phyloP scores from a whole-genome alignment of 2,329 filamentous ascomycete genomes.

The Pseudogymnoascus sp. region DNA sequence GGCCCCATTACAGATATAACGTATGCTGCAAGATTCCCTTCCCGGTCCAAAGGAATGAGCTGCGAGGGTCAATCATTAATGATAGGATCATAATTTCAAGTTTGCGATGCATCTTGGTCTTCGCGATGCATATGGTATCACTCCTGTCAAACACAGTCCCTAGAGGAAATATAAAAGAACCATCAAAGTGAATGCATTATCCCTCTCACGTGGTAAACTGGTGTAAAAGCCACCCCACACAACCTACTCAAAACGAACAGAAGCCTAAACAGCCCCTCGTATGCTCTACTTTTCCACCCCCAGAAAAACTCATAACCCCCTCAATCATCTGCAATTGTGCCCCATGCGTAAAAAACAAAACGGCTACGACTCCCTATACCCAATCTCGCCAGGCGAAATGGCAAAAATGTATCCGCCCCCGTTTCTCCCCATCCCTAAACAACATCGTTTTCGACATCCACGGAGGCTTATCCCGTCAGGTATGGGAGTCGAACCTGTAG shows the following conservation, averaged over 20 bases:
- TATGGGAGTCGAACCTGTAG: neutral
- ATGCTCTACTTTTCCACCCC: neutral
- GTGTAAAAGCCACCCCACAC: neutral
- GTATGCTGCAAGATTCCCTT: no score
- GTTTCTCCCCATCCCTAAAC: neutral
- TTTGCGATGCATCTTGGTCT: neutral
- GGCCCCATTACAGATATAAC: no score
- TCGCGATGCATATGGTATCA: neutral
- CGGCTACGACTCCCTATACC: constrained; percentile 1
- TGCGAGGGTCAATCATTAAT: neutral
- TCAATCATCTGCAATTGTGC: neutral
- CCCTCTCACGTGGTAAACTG: neutral
- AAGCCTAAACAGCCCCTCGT: neutral
- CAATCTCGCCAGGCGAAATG: neutral
- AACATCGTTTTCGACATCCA: neutral
- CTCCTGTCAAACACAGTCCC: neutral
- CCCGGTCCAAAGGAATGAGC: no score
- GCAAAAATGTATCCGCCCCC: neutral
- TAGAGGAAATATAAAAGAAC: neutral
- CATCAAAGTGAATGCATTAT: constrained; percentile 3
- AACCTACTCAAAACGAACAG: neutral
- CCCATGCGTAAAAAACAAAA: neutral
- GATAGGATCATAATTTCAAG: neutral
- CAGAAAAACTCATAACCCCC: neutral
- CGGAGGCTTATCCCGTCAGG: neutral